Evolutionary conservation across 352 stramenopile genomes (phyloP).

Genomic region (Pythium aristosporum): DNA sequence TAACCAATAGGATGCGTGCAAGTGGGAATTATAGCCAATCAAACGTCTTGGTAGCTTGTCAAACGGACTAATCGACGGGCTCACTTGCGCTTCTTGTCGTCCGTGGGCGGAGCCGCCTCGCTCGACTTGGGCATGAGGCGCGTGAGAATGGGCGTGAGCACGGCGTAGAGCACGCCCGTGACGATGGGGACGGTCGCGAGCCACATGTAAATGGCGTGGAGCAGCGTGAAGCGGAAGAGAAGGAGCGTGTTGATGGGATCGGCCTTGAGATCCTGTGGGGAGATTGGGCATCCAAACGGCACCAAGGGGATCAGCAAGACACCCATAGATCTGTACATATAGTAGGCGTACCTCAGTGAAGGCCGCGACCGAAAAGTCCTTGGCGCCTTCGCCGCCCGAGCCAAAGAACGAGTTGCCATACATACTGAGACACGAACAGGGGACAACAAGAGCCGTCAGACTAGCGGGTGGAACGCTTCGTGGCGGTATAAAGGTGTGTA

Average conservation of each 20-base stretch:
- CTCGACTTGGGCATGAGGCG: conserved; percentile 62
- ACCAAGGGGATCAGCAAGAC: background rate
- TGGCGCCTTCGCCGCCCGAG: conserved; percentile 36
- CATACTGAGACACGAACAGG: conserved; percentile 32
- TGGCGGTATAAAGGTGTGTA: conserved; percentile 11
- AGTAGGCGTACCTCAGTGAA: conserved; percentile 50
- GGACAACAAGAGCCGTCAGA: background rate
- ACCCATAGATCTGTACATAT: background rate
- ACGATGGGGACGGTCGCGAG: conserved; percentile 61
- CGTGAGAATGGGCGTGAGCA: conserved; percentile 66
- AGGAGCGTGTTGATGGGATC: conserved; percentile 75
- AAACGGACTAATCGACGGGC: conserved; percentile 3
- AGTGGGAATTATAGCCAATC: background rate
- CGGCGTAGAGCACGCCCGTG: conserved; percentile 57
- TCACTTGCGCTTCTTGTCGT: conserved; percentile 40
- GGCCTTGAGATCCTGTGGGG: conserved; percentile 52
- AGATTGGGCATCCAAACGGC: background rate
- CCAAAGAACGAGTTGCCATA: conserved; percentile 58
- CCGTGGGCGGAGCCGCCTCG: conserved; percentile 10
- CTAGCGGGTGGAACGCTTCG: background rate
- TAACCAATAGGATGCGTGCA: background rate
- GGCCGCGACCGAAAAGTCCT: conserved; percentile 62
- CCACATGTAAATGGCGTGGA: conserved; percentile 84
- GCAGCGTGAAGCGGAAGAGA: conserved; percentile 75
- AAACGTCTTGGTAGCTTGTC: background rate